Conservation (phyloP, 305 asterid genomes). For the Fraxinus sp. region DNA sequence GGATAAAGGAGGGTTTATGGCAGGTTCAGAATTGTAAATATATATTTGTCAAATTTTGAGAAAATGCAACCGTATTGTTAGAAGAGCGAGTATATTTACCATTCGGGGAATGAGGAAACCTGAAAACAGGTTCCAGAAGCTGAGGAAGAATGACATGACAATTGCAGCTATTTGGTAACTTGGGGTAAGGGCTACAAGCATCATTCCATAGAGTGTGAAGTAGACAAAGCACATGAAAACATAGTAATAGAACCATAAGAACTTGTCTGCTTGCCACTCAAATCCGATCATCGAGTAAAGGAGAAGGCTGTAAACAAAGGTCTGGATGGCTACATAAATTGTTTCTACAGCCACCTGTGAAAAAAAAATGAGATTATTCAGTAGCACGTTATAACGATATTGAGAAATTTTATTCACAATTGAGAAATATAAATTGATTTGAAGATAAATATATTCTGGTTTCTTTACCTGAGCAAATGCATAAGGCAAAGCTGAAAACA, state of each 20-base stretch:
- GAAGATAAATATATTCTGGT: background rate
- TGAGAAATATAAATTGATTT: background rate
- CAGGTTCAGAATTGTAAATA: background rate
- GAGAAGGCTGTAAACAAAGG: constrained; percentile 46
- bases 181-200: constrained; percentile 56
- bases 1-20: background rate
- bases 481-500: constrained; percentile 51
- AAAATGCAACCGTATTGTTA: background rate
- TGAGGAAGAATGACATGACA: constrained; percentile 50
- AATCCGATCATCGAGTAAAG: constrained; percentile 57
- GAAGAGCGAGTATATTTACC: constrained; percentile 28
- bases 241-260: constrained; percentile 52
- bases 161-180: constrained; percentile 54
- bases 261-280: constrained; percentile 39
- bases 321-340: constrained; percentile 41
- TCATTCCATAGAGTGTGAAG: constrained; percentile 53
- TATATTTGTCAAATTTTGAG: background rate
- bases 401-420: background rate
- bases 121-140: constrained; percentile 53
- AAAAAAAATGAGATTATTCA: background rate
- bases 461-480: constrained; percentile 49
- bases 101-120: constrained; percentile 51
- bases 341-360: constrained; percentile 49
- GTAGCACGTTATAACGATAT: background rate
- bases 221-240: constrained; percentile 55